Evolutionary conservation across 306 rosid species (phyloP).

Genomic region (Quercus parvula): DNA sequence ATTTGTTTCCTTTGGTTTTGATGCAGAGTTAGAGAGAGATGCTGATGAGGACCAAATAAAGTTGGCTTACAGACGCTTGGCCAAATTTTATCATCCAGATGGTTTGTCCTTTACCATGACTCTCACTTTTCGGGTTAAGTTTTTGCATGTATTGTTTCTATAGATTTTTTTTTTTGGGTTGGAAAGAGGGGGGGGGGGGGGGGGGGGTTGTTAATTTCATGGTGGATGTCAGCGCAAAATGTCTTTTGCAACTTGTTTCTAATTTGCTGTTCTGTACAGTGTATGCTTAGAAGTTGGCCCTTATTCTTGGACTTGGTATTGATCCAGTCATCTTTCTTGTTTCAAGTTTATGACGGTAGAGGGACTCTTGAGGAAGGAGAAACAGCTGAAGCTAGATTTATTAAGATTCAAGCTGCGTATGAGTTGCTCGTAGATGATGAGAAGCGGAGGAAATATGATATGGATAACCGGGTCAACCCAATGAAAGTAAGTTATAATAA

Average conservation of each 20-base stretch:
- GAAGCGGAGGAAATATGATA: slow-evolving; percentile 71
- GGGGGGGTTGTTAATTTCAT: neutral
- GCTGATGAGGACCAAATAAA: slow-evolving; percentile 89
- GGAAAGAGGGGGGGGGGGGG: too few relatives aligned
- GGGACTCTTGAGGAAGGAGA: slow-evolving; percentile 94
- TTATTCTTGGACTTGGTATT: neutral
- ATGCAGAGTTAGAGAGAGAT: slow-evolving; percentile 70
- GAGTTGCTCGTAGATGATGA: slow-evolving; percentile 73
- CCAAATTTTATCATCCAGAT: slow-evolving; percentile 96
- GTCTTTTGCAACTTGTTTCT: neutral
- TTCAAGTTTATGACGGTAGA: slow-evolving; percentile 76
- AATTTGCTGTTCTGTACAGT: neutral
- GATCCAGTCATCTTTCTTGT: slow-evolving; percentile 8
- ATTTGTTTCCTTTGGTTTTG: slow-evolving; percentile 15
- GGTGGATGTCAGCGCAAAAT: neutral
- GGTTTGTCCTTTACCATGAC: slow-evolving; percentile 49
- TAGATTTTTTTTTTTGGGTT: neutral
- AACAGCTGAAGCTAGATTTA: slow-evolving; percentile 91
- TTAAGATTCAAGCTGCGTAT: slow-evolving; percentile 97
- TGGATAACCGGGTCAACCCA: slow-evolving; percentile 79
- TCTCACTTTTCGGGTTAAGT: neutral
- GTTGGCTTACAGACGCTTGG: slow-evolving; percentile 83
- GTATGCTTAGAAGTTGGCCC: neutral
- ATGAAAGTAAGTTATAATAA: slow-evolving; percentile 65
- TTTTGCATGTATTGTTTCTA: too few relatives aligned